A percentile compares a stretch with the other conserved stretches of the same genome.
phyloP scores from a whole-genome alignment of 2,329 filamentous ascomycete genomes.

The Talaromyces marneffei region DNA sequence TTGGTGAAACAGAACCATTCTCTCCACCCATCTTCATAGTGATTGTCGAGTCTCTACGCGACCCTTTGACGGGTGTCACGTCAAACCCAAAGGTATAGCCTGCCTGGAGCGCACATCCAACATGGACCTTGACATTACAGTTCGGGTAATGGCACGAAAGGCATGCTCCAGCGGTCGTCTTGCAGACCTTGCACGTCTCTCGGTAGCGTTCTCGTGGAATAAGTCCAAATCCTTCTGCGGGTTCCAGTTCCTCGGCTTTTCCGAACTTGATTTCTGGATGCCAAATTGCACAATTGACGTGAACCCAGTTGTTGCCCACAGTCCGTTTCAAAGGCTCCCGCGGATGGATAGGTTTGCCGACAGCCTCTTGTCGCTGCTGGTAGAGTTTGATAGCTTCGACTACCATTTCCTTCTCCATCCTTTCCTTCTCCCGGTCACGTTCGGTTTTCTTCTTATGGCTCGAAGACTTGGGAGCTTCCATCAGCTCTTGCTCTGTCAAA shows the following conservation, averaged over 20 bases:
- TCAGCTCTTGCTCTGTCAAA: constrained; percentile 72
- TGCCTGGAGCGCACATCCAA: constrained; percentile 81
- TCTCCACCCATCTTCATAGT: constrained; percentile 77
- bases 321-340: constrained; percentile 90
- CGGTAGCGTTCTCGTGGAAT: constrained; percentile 69
- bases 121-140: constrained; percentile 60
- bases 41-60: constrained; percentile 71
- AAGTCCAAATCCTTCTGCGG: constrained; percentile 82
- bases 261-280: constrained; percentile 90
- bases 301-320: constrained; percentile 96
- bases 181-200: constrained; percentile 78
- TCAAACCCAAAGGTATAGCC: constrained; percentile 86
- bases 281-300: constrained; percentile 88
- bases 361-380: constrained; percentile 72
- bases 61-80: constrained; percentile 81
- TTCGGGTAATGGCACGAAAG: constrained; percentile 64
- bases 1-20: constrained; percentile 74
- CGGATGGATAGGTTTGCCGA: constrained; percentile 74
- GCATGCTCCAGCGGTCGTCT: constrained; percentile 67
- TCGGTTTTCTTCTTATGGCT: constrained; percentile 86
- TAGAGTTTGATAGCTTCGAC: constrained; percentile 76
- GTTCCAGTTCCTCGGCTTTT: constrained; percentile 71
- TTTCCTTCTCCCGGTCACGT: constrained; percentile 83
- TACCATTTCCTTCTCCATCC: constrained; percentile 75
- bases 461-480: constrained; percentile 67